These are phyloP conservation scores for Jackrogersella multiformis DNA, from an alignment of 495 filamentous ascomycete genomes.

Conservation along the genomic window DNA sequence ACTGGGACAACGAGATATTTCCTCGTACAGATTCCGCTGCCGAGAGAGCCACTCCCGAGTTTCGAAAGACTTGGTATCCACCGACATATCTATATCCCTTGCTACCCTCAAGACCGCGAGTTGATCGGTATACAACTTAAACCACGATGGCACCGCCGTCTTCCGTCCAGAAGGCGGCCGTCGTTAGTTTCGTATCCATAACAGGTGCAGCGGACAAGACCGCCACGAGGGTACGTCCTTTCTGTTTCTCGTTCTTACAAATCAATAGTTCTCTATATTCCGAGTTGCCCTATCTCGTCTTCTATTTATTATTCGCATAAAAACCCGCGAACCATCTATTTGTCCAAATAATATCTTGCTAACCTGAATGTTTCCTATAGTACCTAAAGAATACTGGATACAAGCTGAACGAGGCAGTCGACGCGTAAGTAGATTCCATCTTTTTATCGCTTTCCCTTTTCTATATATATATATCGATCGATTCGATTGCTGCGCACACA, in stretches of 20 bases:
- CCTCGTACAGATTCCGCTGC: neutral
- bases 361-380: slow-evolving; percentile 40
- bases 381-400: slow-evolving; percentile 54
- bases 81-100: neutral
- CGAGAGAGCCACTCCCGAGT: neutral
- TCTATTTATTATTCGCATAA: neutral
- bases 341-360: slow-evolving; percentile 11
- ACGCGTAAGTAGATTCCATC: slow-evolving; percentile 55
- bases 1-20: neutral
- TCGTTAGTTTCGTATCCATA: slow-evolving; percentile 61
- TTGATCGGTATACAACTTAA: neutral
- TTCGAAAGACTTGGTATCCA: neutral
- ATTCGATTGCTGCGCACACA: neutral
- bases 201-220: slow-evolving; percentile 62
- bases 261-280: too few relatives aligned
- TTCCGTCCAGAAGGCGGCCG: slow-evolving; percentile 59
- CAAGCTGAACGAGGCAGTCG: slow-evolving; percentile 60
- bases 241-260: too few relatives aligned
- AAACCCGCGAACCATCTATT: neutral
- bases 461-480: neutral
- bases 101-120: neutral
- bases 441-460: slow-evolving; percentile 17
- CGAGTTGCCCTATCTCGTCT: neutral
- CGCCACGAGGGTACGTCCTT: slow-evolving; percentile 59
- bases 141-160: slow-evolving; percentile 56